Conservation (phyloP, 2,329 filamentous ascomycete species). For the Trichoderma pleuroti region DNA sequence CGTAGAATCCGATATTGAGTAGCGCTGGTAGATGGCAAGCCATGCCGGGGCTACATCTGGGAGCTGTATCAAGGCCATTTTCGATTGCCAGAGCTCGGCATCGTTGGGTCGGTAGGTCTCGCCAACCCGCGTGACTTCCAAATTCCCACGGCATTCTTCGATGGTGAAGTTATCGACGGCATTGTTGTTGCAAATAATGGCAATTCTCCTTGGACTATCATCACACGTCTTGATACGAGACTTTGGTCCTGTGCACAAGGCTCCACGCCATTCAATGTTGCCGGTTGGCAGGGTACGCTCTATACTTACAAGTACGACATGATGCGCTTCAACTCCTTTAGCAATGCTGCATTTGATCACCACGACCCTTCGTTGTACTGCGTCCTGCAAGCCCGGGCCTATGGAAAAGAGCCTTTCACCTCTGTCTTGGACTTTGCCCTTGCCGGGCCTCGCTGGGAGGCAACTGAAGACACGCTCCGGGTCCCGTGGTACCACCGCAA, state of each 20-base stretch:
- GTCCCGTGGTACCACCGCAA: neutral
- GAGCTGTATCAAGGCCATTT: neutral
- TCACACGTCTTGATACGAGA: neutral
- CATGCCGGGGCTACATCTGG: neutral
- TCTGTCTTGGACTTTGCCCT: neutral
- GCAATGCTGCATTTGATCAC: neutral
- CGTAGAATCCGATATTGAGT: neutral
- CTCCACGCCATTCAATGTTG: neutral
- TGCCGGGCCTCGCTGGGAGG: neutral
- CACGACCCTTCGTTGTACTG: neutral
- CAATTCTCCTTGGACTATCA: neutral
- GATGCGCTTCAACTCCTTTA: neutral
- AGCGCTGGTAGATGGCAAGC: neutral
- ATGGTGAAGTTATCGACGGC: neutral
- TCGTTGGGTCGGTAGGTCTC: neutral
- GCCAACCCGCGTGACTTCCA: neutral
- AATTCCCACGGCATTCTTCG: neutral
- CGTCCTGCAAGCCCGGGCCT: neutral
- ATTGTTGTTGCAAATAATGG: neutral
- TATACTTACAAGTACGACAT: neutral
- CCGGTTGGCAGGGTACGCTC: neutral
- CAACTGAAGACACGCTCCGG: neutral
- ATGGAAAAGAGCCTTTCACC: neutral
- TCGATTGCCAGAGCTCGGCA: neutral
- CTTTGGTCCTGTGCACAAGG: neutral